Conservation (phyloP, 495 filamentous ascomycete genomes). For the Ramalina intermedia region DNA sequence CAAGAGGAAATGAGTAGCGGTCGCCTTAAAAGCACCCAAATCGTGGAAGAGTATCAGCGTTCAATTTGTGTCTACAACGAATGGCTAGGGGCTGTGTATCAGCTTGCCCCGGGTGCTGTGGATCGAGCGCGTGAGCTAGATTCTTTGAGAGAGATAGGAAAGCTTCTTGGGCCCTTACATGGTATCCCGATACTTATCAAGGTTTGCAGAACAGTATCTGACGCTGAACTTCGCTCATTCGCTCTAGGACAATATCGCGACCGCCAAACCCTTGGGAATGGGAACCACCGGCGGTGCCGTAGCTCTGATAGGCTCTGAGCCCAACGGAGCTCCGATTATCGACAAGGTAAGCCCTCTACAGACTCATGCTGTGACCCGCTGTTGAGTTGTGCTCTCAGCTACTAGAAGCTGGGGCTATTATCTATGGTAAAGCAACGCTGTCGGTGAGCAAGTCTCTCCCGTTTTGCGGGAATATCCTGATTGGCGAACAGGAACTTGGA, state of each 20-base stretch:
- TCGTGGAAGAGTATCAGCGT: background rate
- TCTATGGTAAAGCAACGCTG: slow-evolving; percentile 33
- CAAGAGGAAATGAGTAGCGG: background rate
- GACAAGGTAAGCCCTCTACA: background rate
- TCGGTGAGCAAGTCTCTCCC: slow-evolving; percentile 10
- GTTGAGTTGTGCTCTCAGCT: slow-evolving; percentile 17
- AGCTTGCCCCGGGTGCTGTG: background rate
- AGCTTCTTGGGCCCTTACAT: slow-evolving; percentile 18
- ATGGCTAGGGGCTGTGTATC: background rate
- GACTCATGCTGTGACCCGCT: slow-evolving; percentile 17
- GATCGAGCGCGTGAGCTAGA: background rate
- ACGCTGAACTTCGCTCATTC: background rate
- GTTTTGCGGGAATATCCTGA: background rate
- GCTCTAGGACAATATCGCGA: slow-evolving; percentile 22
- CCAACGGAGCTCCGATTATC: background rate
- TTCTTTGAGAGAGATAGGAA: slow-evolving; percentile 3
- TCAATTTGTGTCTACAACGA: background rate
- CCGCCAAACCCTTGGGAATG: slow-evolving; percentile 24
- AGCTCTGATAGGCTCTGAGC: slow-evolving; percentile 19
- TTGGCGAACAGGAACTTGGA: slow-evolving; percentile 14
- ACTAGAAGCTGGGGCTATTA: slow-evolving; percentile 27
- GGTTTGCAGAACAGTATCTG: background rate
- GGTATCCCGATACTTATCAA: slow-evolving; percentile 21
- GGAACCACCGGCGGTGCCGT: slow-evolving; percentile 33
- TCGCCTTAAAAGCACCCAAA: background rate